Evolutionary conservation across 2,329 filamentous ascomycete species (phyloP).

Genomic region (Penicillium hesseltinei): DNA sequence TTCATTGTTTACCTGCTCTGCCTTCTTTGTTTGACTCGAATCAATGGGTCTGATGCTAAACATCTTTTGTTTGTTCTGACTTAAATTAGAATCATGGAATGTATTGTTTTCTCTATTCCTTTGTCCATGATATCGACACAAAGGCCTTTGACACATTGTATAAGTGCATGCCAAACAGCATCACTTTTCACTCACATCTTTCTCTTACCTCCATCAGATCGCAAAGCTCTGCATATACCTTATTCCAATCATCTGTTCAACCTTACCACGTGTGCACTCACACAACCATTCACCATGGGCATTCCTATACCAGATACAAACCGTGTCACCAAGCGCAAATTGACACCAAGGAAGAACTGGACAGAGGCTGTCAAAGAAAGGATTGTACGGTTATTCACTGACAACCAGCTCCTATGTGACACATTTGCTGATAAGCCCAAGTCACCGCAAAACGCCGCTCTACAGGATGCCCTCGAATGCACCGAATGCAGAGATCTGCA

Average conservation of each 20-base stretch:
- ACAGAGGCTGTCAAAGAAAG: neutral
- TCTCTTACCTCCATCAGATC: neutral
- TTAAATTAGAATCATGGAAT: neutral
- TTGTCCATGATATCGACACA: neutral
- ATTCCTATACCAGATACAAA: neutral
- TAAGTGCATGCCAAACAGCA: conserved; percentile 1
- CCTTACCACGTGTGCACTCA: neutral
- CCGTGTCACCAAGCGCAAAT: neutral
- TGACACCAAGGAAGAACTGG: neutral
- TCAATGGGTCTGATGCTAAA: neutral
- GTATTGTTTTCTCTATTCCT: neutral
- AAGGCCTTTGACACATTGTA: conserved; percentile 5
- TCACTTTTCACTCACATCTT: neutral
- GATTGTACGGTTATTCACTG: neutral
- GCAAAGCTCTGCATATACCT: neutral
- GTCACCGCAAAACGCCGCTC: conserved; percentile 7
- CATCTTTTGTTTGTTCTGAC: neutral
- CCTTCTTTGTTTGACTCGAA: neutral
- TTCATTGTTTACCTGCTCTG: neutral
- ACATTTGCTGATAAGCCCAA: neutral
- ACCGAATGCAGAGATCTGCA: conserved; percentile 20
- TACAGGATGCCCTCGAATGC: conserved; percentile 29
- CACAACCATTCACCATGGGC: neutral
- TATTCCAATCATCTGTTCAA: neutral
- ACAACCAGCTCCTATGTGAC: neutral